Base-by-base conservation (phyloP, 73 alveolate species). In the Paramecium sonneborni region DNA sequence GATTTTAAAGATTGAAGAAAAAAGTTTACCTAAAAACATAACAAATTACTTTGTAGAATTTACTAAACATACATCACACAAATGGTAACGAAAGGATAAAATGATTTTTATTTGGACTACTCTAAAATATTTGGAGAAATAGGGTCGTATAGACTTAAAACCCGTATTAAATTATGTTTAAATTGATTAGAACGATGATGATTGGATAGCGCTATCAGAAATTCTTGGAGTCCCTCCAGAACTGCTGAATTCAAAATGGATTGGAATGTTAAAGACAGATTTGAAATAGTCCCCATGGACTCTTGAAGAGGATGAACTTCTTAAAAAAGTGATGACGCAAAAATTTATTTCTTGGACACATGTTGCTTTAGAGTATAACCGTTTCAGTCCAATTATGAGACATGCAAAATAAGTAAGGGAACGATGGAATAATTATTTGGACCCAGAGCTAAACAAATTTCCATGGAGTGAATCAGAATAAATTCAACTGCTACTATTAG, bases 361-460 rank as follows among this genome's bases (percentile, higher is more conserved):
- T 12, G 35, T 56, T 30, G 85, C 93, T 23, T 2, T 57, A 1
- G 85, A 85, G 43, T 85, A 34, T 23, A 85, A 85, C 28, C 34
- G 86, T 1, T 2, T 11, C 6, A 92, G 93, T 15, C 67, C 37
- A 12, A 24, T 26, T 32, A 48, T 93, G 37, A 76, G 97, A 69
- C 96, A 96, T 86, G 98, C 98, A 18, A 97, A 97, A 90, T 96
- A 97, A 79, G 93, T 98, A 21, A 85, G 99, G 85, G 99, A 97
- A 76, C 62, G 99, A 52, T 97, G 98, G 98, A 95, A 93, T 76
- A 97, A 97, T 82, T 96, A 97, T 62, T 79, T 97, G 5, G 96
- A 97, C 79, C 99, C 99, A 23, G 62, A 70, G 6, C 94, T 97
- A 3, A 95, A 93, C 58, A 97, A 97, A 86, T 94, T 95, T 6